Conservation (phyloP, 2,329 filamentous ascomycete genomes). For the Paraphaeosphaeria sporulosa region DNA sequence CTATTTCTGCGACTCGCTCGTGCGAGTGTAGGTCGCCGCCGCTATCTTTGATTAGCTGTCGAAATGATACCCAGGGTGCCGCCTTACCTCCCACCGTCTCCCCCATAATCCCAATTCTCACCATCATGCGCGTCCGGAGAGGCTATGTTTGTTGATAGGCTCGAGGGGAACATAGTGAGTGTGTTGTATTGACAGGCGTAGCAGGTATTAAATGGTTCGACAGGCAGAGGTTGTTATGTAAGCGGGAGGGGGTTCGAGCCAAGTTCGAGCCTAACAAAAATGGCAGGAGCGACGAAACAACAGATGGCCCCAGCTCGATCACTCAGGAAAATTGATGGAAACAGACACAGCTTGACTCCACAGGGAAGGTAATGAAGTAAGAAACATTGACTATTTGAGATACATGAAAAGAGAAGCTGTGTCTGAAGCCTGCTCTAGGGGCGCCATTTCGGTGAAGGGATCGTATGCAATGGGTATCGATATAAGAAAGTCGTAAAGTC, state of each 20-base stretch:
- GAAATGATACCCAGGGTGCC: neutral
- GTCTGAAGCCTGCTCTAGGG: neutral
- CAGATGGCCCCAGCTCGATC: neutral
- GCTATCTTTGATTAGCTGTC: neutral
- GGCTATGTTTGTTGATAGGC: too few relatives aligned
- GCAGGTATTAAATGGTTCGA: too few relatives aligned
- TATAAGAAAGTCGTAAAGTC: conserved; percentile 5
- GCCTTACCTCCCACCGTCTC: neutral
- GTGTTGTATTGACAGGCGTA: too few relatives aligned
- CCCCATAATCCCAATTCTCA: neutral
- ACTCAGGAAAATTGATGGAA: neutral
- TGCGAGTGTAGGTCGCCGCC: neutral
- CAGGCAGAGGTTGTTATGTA: too few relatives aligned
- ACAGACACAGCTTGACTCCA: neutral
- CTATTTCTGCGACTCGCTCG: neutral
- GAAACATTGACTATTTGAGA: neutral
- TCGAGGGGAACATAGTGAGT: too few relatives aligned
- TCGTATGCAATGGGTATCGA: conserved; percentile 15
- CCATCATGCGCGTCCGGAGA: too few relatives aligned
- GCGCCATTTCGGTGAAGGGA: neutral
- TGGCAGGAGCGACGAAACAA: neutral
- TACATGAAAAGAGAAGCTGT: neutral
- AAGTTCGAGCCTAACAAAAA: too few relatives aligned
- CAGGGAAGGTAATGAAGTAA: neutral
- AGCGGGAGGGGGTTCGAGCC: neutral